Evolutionary conservation across 1,284 basidiomycete genomes (phyloP).

Genomic region (Mycena citricolor): DNA sequence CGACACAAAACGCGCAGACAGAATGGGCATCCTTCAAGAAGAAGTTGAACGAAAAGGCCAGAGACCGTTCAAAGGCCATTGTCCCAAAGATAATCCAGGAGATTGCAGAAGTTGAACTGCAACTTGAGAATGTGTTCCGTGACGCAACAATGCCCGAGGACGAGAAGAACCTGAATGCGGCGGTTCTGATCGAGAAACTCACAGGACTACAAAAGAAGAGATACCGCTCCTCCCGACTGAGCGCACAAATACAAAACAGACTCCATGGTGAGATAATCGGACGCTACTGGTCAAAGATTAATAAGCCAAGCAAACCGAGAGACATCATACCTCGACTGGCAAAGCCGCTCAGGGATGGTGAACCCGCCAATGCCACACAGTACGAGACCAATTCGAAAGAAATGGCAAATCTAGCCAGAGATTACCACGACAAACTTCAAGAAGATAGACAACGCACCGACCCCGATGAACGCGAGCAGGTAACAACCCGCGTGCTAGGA

Average conservation of each 20-base stretch:
- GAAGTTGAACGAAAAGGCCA: slow-evolving; percentile 4
- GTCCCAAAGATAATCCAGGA: slow-evolving; percentile 9
- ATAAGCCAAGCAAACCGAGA: slow-evolving; percentile 23
- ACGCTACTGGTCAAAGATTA: slow-evolving; percentile 28
- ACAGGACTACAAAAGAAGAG: slow-evolving; percentile 10
- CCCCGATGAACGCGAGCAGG: background rate
- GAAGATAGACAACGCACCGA: background rate
- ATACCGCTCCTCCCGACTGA: slow-evolving; percentile 6
- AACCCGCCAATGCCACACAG: background rate
- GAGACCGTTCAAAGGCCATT: slow-evolving; percentile 7
- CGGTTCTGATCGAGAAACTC: slow-evolving; percentile 8
- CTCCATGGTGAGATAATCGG: slow-evolving; percentile 28
- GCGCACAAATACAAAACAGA: slow-evolving; percentile 12
- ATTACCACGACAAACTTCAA: slow-evolving; percentile 22
- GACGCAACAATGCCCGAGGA: slow-evolving; percentile 1
- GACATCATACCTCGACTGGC: slow-evolving; percentile 22
- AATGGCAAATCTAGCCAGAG: slow-evolving; percentile 7
- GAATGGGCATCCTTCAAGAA: background rate
- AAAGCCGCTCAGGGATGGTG: slow-evolving; percentile 2
- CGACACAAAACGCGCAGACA: background rate
- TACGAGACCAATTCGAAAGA: slow-evolving; percentile 11
- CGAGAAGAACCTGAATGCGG: slow-evolving; percentile 1
- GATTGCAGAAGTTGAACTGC: slow-evolving; percentile 10
- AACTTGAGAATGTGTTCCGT: background rate
- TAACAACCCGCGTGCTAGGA: background rate